Evolutionary conservation across 768 basidiomycete species (phyloP).

Genomic region (Exsudoporus frostii): DNA sequence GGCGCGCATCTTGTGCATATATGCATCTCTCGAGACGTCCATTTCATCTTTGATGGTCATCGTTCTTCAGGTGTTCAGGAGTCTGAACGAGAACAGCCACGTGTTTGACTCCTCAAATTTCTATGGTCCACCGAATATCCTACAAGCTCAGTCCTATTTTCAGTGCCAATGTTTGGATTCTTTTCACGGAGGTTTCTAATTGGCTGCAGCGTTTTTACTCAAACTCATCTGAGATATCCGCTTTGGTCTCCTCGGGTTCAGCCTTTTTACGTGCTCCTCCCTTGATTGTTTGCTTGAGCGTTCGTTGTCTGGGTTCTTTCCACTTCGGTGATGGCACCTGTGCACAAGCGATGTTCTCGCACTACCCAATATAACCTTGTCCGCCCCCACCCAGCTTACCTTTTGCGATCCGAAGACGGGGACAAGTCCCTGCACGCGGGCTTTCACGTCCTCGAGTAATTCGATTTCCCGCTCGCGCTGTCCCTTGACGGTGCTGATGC

Average conservation of each 20-base stretch:
- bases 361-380: slow-evolving; percentile 4
- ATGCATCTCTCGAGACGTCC: neutral
- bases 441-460: slow-evolving; percentile 9
- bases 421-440: neutral
- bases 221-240: slow-evolving; percentile 7
- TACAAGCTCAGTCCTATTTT: neutral
- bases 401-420: slow-evolving; percentile 11
- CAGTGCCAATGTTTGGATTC: neutral
- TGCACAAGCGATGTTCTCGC: slow-evolving; percentile 11
- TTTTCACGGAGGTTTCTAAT: neutral
- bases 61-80: too few relatives aligned
- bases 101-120: neutral
- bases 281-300: neutral
- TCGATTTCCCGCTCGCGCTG: slow-evolving; percentile 10
- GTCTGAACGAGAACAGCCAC: neutral
- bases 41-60: neutral
- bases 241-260: slow-evolving; percentile 6
- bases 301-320: slow-evolving; percentile 8
- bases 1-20: neutral
- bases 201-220: neutral
- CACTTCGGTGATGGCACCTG: neutral
- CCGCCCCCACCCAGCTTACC: neutral
- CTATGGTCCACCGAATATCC: neutral
- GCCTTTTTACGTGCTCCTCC: slow-evolving; percentile 2
- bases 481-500: slow-evolving; percentile 5